A percentile compares a stretch with the other conserved stretches of the same genome.
Evolutionary conservation across 1,284 basidiomycete species (phyloP).

Genomic region (Thecaphora frezii): DNA sequence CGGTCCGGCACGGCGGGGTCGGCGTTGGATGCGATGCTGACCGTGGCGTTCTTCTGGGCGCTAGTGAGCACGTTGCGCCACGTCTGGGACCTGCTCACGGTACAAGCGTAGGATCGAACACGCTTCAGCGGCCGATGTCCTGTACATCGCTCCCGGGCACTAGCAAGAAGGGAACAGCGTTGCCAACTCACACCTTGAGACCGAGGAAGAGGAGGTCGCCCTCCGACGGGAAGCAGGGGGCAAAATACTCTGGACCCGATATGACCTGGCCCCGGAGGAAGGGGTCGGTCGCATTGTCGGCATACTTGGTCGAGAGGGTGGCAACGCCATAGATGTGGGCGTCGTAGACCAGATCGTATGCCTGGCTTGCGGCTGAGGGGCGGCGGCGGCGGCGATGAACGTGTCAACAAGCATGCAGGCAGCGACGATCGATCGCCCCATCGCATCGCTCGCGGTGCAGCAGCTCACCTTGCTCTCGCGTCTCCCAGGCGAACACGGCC

Average conservation of each 20-base stretch:
- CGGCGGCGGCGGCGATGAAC: background rate
- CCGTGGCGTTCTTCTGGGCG: slow-evolving; percentile 33
- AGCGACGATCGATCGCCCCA: background rate
- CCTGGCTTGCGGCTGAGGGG: slow-evolving; percentile 13
- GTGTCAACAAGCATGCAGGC: background rate
- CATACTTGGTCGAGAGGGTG: slow-evolving; percentile 37
- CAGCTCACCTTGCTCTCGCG: background rate
- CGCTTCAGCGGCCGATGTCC: too few relatives aligned
- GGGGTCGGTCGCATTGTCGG: slow-evolving; percentile 16
- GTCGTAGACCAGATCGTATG: slow-evolving; percentile 22
- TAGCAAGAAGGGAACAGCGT: too few relatives aligned
- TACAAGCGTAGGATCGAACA: too few relatives aligned
- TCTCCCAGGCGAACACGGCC: background rate
- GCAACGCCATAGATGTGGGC: slow-evolving; percentile 40
- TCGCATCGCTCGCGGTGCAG: too few relatives aligned
- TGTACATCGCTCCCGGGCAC: too few relatives aligned
- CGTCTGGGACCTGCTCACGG: slow-evolving; percentile 47
- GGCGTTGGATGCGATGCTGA: slow-evolving; percentile 41
- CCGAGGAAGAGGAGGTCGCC: slow-evolving; percentile 54
- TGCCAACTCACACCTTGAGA: slow-evolving; percentile 47
- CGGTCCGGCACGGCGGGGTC: slow-evolving; percentile 39
- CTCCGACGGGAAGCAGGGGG: slow-evolving; percentile 38
- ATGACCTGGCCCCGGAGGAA: slow-evolving; percentile 28
- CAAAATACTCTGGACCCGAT: slow-evolving; percentile 53
- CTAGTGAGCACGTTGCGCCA: slow-evolving; percentile 49